Base-by-base conservation (phyloP, 306 rosid species). In the Sicyos baderoa region DNA sequence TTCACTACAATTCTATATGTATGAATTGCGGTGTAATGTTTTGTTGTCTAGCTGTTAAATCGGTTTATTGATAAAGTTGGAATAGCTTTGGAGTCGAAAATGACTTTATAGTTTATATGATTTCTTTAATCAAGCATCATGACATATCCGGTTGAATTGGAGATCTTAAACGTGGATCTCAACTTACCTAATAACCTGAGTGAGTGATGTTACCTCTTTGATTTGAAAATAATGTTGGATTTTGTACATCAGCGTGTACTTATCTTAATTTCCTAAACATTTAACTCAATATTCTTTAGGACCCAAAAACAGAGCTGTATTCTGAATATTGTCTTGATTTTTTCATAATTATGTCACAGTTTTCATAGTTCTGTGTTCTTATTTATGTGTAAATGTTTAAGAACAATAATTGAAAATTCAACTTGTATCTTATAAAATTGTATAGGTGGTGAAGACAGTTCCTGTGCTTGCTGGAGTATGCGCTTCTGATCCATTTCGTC, bases 381-480 rank as follows among this genome's bases (percentile, higher is more conserved):
- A 25, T 25, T 25, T 25, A 25, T 25, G 29, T 3, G 29, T 25
- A 25, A 1, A 25, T 25, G 29, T 25, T 1, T 25, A 25, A 25
- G 29, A 25, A 25, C 29, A 25, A 25, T 25, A 25, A 25, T 25
- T 25, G 29, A 25, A 25, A 25, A 25, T 25, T 25, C 48, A 49
- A 68, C 16, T 49, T 23, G 72, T 23, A 8, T 23, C 29, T 7
- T 66, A 23, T 21, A 48, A 58, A 54, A 53, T 57, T 75, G 79
- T 74, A 22, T 77, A 89, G 97, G 95, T 89, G 69, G 91, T 87
- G 77, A 83, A 84, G 79, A 80, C 79, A 77, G 91, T 87, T 21
- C 93, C 95, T 0, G 98, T 92, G 77, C 96, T 92, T 79, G 93
- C 91, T 71, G 96, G 95, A 52, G 88, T 89, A 29, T 92, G 98